Evolutionary conservation across 345 rosid genomes (phyloP).

Genomic region (Excoecaria agallocha): DNA sequence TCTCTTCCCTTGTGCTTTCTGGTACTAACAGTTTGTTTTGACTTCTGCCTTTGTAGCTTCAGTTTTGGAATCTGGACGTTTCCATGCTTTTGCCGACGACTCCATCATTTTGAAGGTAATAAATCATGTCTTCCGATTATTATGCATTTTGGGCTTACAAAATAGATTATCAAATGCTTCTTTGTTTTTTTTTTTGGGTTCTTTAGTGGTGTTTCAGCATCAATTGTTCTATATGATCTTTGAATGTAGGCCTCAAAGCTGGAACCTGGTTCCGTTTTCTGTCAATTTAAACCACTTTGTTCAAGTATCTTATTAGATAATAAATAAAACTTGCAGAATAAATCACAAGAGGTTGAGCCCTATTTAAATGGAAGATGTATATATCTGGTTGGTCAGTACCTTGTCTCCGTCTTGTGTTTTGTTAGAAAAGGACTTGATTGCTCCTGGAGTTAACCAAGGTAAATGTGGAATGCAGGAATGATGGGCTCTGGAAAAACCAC

Average conservation of each 20-base stretch:
- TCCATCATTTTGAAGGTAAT: slow-evolving; percentile 60
- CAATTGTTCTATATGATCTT: background rate
- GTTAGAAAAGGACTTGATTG: slow-evolving; percentile 11
- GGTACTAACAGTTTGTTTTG: background rate
- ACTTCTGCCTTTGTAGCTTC: slow-evolving; percentile 44
- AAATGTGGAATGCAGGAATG: slow-evolving; percentile 55
- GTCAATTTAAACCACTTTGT: background rate
- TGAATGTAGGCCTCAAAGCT: slow-evolving; percentile 5
- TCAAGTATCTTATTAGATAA: slow-evolving; percentile 30
- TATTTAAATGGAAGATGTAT: slow-evolving; percentile 72
- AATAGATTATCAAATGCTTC: background rate
- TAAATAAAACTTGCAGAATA: slow-evolving; percentile 56
- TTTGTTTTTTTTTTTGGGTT: background rate
- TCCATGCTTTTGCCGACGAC: slow-evolving; percentile 43
- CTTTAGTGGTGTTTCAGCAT: slow-evolving; percentile 10
- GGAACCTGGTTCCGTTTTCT: background rate
- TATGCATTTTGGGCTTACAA: background rate
- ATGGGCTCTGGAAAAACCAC: slow-evolving; percentile 99
- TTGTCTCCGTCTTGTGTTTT: slow-evolving; percentile 12
- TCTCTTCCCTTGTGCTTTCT: background rate
- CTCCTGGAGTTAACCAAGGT: slow-evolving; percentile 9
- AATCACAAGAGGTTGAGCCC: slow-evolving; percentile 66
- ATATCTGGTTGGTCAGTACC: slow-evolving; percentile 90
- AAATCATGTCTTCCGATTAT: background rate
- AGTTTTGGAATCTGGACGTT: slow-evolving; percentile 48